Evolutionary conservation across 768 basidiomycete species (phyloP).

Genomic region (Amanita phalloides): DNA sequence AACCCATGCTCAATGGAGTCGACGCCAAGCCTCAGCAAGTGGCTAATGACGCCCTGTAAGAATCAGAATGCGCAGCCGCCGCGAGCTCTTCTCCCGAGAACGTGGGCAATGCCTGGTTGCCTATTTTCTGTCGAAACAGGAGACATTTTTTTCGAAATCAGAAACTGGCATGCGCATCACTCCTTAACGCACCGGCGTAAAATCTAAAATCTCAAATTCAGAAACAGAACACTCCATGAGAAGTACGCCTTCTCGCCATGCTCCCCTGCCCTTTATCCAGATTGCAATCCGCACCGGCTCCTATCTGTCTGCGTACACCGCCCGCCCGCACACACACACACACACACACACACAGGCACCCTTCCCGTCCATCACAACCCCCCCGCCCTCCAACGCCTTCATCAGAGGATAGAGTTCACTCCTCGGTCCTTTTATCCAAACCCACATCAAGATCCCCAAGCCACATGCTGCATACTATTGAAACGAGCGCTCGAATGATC

Average conservation of each 20-base stretch:
- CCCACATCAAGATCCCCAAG: not conserved
- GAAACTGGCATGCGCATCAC: no score
- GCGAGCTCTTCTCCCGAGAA: slow-evolving; percentile 36
- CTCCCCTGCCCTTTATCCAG: no score
- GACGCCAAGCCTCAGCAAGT: slow-evolving; percentile 27
- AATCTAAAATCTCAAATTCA: no score
- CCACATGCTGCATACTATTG: no score
- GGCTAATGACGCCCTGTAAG: slow-evolving; percentile 23
- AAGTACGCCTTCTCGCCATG: no score
- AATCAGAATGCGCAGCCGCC: slow-evolving; percentile 32
- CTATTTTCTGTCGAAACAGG: slow-evolving; percentile 26
- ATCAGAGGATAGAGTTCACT: slow-evolving; percentile 27
- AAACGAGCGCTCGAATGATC: no score
- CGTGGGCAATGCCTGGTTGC: slow-evolving; percentile 24
- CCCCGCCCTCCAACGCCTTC: slow-evolving; percentile 49
- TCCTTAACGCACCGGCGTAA: no score
- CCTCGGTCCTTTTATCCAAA: slow-evolving; percentile 36
- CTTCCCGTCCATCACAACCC: slow-evolving; percentile 41
- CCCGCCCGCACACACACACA: no score
- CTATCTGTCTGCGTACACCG: not conserved
- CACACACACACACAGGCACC: slow-evolving; percentile 39
- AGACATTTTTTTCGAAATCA: slow-evolving; percentile 9
- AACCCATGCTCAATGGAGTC: slow-evolving; percentile 41
- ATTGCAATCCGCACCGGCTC: no score
- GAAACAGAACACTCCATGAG: no score